These are phyloP conservation scores for Oleoguttula mirabilis DNA, from an alignment of 495 filamentous ascomycete species.

Conservation along the genomic window DNA sequence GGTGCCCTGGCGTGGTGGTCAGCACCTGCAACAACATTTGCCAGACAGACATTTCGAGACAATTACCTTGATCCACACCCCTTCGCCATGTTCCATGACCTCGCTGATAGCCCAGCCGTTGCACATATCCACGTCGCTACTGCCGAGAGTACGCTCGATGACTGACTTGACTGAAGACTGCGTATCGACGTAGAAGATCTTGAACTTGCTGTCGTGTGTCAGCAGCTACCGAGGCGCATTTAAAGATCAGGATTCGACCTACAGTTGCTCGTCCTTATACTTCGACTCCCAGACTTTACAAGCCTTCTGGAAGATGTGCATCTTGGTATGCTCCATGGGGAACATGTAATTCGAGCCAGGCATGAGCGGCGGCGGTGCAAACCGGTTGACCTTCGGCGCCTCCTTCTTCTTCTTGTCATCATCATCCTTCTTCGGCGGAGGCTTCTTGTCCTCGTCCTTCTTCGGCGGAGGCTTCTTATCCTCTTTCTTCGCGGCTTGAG, in stretches of 20 bases:
- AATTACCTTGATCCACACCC: slow-evolving; percentile 10
- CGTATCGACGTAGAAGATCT: slow-evolving; percentile 14
- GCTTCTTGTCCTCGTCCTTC: slow-evolving; percentile 6
- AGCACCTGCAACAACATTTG: neutral
- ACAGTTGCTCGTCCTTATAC: slow-evolving; percentile 6
- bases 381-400: neutral
- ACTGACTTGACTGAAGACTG: slow-evolving; percentile 7
- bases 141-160: slow-evolving; percentile 7
- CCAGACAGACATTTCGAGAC: neutral
- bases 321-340: slow-evolving; percentile 1
- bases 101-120: slow-evolving; percentile 14
- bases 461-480: neutral
- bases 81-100: slow-evolving; percentile 7
- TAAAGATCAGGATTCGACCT: neutral
- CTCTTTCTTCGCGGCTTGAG: neutral
- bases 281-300: slow-evolving; percentile 11
- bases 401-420: slow-evolving; percentile 1
- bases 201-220: slow-evolving; percentile 5
- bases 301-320: slow-evolving; percentile 15
- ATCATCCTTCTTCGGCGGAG: neutral
- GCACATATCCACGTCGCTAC: slow-evolving; percentile 2
- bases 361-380: slow-evolving; percentile 3
- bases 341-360: slow-evolving; percentile 16
- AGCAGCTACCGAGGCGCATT: neutral
- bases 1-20: slow-evolving; percentile 1